These are phyloP conservation scores for Cladophialophora exuberans DNA, from an alignment of 2,329 filamentous ascomycete genomes.

Conservation along the genomic window DNA sequence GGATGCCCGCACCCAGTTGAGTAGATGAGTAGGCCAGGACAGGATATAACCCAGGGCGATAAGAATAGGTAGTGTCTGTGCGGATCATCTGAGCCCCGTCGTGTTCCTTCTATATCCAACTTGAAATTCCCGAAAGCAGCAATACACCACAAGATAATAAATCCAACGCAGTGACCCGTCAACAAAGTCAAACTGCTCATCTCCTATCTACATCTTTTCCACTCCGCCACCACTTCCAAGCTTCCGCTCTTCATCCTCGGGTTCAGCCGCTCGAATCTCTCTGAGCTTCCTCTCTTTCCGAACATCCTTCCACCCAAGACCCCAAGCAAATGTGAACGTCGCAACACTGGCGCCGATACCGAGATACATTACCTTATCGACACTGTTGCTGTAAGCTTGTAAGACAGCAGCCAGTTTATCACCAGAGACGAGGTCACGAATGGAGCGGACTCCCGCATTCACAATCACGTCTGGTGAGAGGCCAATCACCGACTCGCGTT, in stretches of 20 bases:
- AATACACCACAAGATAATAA: too few relatives aligned
- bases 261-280: not conserved
- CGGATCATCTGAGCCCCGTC: too few relatives aligned
- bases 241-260: not conserved
- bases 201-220: too few relatives aligned
- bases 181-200: too few relatives aligned
- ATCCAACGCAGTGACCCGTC: too few relatives aligned
- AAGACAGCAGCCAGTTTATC: conserved; percentile 34
- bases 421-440: conserved; percentile 34
- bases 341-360: conserved; percentile 33
- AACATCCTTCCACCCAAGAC: conserved; percentile 39
- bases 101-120: too few relatives aligned
- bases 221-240: too few relatives aligned
- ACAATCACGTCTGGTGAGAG: conserved; percentile 34
- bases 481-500: conserved; percentile 22
- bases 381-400: conserved; percentile 35
- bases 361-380: conserved; percentile 38
- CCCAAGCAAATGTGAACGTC: conserved; percentile 34
- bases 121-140: too few relatives aligned
- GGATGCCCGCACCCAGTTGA: too few relatives aligned
- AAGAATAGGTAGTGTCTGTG: too few relatives aligned
- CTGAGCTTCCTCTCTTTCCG: conserved; percentile 32
- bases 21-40: too few relatives aligned
- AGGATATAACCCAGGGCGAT: too few relatives aligned
- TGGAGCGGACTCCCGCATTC: conserved; percentile 31